Evolutionary conservation across 192 early-diverging fungal genomes (phyloP).

Genomic region (Backusella luteola): DNA sequence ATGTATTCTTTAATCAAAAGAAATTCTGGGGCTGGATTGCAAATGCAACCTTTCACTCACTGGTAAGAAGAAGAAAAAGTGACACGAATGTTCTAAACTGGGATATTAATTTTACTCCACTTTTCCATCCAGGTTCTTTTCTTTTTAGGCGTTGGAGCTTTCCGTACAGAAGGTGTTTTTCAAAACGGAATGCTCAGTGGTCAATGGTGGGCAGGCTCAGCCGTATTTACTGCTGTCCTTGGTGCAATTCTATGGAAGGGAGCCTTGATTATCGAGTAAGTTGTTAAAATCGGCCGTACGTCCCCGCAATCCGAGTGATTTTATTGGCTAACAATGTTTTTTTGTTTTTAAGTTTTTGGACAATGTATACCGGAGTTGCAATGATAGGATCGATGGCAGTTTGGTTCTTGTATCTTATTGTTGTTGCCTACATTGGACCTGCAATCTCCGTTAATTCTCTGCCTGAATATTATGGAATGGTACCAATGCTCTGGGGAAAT

Average conservation of each 20-base stretch:
- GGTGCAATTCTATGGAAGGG: conserved; percentile 92
- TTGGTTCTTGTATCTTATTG: conserved; percentile 85
- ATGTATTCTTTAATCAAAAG: conserved; percentile 79
- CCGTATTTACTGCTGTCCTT: conserved; percentile 86
- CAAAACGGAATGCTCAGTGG: conserved; percentile 71
- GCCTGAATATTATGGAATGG: conserved; percentile 72
- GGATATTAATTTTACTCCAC: conserved; percentile 5
- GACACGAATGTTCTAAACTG: not conserved
- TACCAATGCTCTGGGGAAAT: conserved; percentile 63
- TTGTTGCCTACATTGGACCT: conserved; percentile 69
- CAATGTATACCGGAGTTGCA: conserved; percentile 89
- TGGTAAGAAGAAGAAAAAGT: conserved; percentile 43
- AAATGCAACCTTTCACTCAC: conserved; percentile 92
- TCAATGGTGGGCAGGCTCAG: conserved; percentile 88
- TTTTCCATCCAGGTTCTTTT: conserved; percentile 55
- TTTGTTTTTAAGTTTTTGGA: conserved; percentile 69
- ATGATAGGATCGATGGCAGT: conserved; percentile 85
- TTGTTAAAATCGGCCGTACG: not conserved
- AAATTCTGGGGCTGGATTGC: conserved; percentile 91
- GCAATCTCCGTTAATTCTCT: conserved; percentile 67
- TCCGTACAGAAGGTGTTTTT: conserved; percentile 67
- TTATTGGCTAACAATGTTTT: not conserved
- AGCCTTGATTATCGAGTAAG: conserved; percentile 81
- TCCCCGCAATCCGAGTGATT: conserved; percentile 13
- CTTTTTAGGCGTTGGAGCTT: conserved; percentile 64